These are phyloP conservation scores for Lathyrus oleraceus DNA, from an alignment of 306 rosid species.

Conservation along the genomic window DNA sequence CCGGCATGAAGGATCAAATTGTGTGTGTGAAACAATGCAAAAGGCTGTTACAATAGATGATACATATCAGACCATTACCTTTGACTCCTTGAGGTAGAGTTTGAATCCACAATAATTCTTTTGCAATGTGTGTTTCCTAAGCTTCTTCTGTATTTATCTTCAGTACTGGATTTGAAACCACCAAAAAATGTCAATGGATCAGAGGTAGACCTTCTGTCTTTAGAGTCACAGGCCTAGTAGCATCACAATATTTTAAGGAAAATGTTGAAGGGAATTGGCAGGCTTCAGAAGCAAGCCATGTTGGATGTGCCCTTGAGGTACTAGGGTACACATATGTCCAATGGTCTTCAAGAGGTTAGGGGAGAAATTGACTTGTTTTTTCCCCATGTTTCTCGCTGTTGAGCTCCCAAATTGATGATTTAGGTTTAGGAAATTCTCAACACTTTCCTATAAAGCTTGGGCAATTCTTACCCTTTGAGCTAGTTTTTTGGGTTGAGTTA, in stretches of 20 bases:
- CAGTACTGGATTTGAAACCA: neutral
- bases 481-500: neutral
- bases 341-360: neutral
- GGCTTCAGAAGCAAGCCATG: neutral
- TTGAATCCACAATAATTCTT: slow-evolving; percentile 5
- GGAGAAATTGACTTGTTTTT: neutral
- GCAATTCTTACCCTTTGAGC: neutral
- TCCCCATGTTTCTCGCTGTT: neutral
- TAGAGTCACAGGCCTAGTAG: neutral
- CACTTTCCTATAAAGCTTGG: neutral
- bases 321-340: neutral
- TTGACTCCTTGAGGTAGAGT: neutral
- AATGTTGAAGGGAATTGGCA: slow-evolving; percentile 8
- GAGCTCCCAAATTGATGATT: neutral
- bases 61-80: neutral
- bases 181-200: neutral
- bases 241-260: neutral
- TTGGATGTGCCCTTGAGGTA: slow-evolving; percentile 2
- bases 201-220: neutral
- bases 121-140: neutral
- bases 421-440: too few relatives aligned
- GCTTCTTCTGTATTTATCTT: slow-evolving; percentile 9
- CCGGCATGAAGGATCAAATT: neutral
- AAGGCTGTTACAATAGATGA: slow-evolving; percentile 11
- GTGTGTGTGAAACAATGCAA: neutral